Conservation (phyloP, 2,329 filamentous ascomycete genomes). For the Neofusicoccum ribis region DNA sequence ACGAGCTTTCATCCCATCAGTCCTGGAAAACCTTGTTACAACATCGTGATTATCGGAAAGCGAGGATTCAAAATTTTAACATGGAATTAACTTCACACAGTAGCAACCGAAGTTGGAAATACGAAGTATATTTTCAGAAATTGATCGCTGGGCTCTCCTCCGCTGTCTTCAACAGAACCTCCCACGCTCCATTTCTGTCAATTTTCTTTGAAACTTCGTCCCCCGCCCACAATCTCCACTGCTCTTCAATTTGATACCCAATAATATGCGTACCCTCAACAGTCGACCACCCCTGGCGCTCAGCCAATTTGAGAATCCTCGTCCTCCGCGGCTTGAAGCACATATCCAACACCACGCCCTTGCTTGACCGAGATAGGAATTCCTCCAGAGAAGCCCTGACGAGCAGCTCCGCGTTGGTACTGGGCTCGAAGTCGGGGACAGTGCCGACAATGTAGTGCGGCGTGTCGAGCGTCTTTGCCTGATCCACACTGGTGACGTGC, state of each 20-base stretch:
- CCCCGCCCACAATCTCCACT: conserved; percentile 42
- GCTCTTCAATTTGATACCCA: conserved; percentile 43
- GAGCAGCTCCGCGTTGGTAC: not conserved
- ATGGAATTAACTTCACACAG: no score
- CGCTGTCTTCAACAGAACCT: not conserved
- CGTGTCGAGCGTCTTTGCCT: not conserved
- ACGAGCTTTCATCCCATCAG: no score
- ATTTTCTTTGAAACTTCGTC: not conserved
- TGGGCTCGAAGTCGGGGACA: not conserved
- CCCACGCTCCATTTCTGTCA: not conserved
- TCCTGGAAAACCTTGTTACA: no score
- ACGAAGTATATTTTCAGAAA: not conserved
- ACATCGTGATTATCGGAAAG: no score
- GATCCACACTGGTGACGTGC: not conserved
- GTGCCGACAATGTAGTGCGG: not conserved
- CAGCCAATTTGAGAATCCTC: conserved; percentile 37
- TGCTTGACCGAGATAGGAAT: conserved; percentile 12
- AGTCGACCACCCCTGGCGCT: conserved; percentile 35
- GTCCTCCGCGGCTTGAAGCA: conserved; percentile 46
- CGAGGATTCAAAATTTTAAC: no score
- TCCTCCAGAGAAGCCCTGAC: not conserved
- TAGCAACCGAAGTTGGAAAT: no score
- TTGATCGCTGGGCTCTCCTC: not conserved
- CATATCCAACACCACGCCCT: conserved; percentile 44
- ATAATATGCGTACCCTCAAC: conserved; percentile 46